Evolutionary conservation across 2,329 filamentous ascomycete species (phyloP).

Genomic region (Phialocephala subalpina): DNA sequence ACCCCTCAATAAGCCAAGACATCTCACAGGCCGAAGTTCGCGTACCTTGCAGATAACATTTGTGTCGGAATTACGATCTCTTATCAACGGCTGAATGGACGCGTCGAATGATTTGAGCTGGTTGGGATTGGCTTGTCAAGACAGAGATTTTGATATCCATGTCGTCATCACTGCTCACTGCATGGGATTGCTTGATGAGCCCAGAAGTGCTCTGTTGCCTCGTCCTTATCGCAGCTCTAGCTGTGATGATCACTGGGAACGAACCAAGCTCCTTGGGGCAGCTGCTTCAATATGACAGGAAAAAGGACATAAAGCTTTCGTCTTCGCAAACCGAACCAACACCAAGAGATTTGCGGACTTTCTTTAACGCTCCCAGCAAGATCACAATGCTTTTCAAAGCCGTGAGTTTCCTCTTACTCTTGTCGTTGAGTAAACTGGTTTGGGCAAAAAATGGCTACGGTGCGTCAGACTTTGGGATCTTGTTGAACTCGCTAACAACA

Average conservation of each 20-base stretch:
- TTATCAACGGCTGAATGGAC: not conserved
- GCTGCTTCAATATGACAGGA: constrained; percentile 10
- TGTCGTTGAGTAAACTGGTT: constrained; percentile 14
- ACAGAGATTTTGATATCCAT: constrained; percentile 5
- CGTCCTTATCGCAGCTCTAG: constrained; percentile 15
- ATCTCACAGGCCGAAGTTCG: not conserved
- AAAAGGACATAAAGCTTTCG: not conserved
- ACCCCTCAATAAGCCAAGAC: constrained; percentile 1
- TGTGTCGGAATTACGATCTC: constrained; percentile 2
- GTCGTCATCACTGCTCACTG: constrained; percentile 16
- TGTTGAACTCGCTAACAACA: not conserved
- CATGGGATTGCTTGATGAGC: constrained; percentile 3
- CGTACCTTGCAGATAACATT: constrained; percentile 12
- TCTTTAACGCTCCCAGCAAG: not conserved
- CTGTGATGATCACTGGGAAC: constrained; percentile 10
- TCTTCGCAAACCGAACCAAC: not conserved
- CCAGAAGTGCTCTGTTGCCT: constrained; percentile 3
- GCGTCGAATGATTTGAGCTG: constrained; percentile 14
- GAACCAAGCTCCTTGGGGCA: constrained; percentile 16
- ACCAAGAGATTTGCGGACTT: not conserved
- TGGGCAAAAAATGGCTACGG: not conserved
- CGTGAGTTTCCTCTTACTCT: constrained; percentile 7
- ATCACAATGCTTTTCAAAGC: constrained; percentile 16
- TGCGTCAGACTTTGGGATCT: not conserved
- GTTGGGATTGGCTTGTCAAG: not conserved